Evolutionary conservation across 2,329 filamentous ascomycete genomes (phyloP), one percentile per base, ranked within the genome.

Genomic region (Beauveria bassiana): DNA sequence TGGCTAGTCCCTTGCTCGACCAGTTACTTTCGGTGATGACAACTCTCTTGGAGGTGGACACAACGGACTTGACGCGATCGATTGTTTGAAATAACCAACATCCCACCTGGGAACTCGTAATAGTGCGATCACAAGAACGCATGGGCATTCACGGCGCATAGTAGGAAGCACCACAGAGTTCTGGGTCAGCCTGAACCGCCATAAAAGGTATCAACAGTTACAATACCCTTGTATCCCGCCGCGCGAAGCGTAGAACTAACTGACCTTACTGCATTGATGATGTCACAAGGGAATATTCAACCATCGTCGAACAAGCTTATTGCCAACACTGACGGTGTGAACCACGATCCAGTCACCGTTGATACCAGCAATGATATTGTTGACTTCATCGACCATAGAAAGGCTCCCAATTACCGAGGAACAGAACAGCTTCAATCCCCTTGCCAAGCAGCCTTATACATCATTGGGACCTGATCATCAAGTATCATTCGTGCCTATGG

Each of bases 21-120:
- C 91, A 96, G 56, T 92, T 92, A 3, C 88, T 87, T 78, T 96
- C 92, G 1, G 90, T 91, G 66, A 96, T 86, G 43, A 93, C 78
- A 38, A 89, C 81, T 51, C 81, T 79, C 73, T 91, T 88, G 65
- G 66, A 71, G 62, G 77, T 68, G 4, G 75, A 68, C 14, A 83
- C 69, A 64, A 74, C 75, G 50, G 71, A 70, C 63, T 73, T 72
- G 45, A 85, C 73, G 28, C 70, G 71, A 12, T 69, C 64, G 31
- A 84, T 81, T 65, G 87, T 85, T 28, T 78, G 76, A 45, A 78
- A 72, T 45, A 92, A 82, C 73, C 91, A 96, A 0, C 72, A 67
- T 3, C 91, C 91, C 2, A 91, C 86, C 38, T 83, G 73, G 1
- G 77, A 73, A 1, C 90, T 82, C 2, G 73, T 72, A 28, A 83